Evolutionary conservation across 768 basidiomycete genomes (phyloP), one percentile per base, ranked within the genome.

Genomic region (Coprinopsis sp.): DNA sequence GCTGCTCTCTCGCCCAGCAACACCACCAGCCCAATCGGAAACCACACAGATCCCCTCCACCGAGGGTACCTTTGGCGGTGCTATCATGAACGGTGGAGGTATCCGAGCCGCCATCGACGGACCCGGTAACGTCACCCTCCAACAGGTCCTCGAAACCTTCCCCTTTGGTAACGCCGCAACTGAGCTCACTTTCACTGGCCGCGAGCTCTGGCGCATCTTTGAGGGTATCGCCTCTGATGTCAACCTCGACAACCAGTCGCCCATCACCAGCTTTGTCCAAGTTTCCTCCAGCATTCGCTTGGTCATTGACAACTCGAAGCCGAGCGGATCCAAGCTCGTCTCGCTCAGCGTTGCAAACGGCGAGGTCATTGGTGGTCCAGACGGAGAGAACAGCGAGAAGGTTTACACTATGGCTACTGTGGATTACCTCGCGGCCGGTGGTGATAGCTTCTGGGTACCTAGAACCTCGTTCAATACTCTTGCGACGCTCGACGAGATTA

Each of bases 141-240:
- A 64, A 37, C 60, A 68, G 28, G 63, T 68, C 22, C 56, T 73
- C 43, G 67, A 66, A 21, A 59, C 65, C 25, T 72, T 72, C 63
- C 73, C 74, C 18, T 76, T 74, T 54, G 65, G 65, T 10, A 72
- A 72, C 55, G 56, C 61, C 30, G 56, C 73, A 21, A 63, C 63
- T 42, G 69, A 74, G 50, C 59, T 74, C 45, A 46, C 54, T 14
- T 64, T 73, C 51, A 70, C 68, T 8, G 72, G 71, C 18, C 54
- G 54, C 6, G 58, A 69, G 52, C 58, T 74, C 13, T 73, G 71
- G 71, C 59, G 67, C 34, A 56, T 68, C 44, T 68, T 74, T 41
- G 71, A 73, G 49, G 67, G 72, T 37, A 65, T 68, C 46, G 64
- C 62, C 2, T 63, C 62, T 14, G 58, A 54, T 29, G 56, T 58